phyloP scores from a whole-genome alignment of 148 eudicot species.

The Vaccinium vitisidaea region DNA sequence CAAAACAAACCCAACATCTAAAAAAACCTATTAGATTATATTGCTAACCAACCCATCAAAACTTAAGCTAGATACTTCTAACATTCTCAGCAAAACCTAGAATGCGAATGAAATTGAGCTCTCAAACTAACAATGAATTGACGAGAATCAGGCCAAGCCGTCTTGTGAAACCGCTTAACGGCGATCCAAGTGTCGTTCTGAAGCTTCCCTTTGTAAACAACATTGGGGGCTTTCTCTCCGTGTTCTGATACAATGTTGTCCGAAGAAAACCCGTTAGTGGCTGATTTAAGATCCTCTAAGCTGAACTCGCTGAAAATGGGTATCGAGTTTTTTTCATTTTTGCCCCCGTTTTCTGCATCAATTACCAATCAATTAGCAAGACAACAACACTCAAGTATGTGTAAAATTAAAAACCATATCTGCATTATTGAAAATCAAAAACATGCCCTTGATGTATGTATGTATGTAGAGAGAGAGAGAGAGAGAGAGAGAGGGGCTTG shows the following conservation, averaged over 20 bases:
- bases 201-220: conserved; percentile 54
- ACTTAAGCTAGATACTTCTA: not conserved
- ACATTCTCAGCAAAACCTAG: not conserved
- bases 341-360: conserved; percentile 39
- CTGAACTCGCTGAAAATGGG: conserved; percentile 49
- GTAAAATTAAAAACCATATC: too few species aligned
- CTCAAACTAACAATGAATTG: conserved; percentile 44
- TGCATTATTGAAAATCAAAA: too few species aligned
- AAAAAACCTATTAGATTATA: not conserved
- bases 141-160: conserved; percentile 67
- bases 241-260: conserved; percentile 64
- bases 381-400: not conserved
- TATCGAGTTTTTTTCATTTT: conserved; percentile 28
- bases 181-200: conserved; percentile 39
- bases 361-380: conserved; percentile 11
- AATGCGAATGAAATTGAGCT: not conserved
- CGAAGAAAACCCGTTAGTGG: conserved; percentile 45
- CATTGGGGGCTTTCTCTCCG: conserved; percentile 68
- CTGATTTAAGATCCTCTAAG: conserved; percentile 54
- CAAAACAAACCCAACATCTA: not conserved
- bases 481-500: conserved; percentile 3
- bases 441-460: too few species aligned
- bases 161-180: conserved; percentile 57
- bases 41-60: not conserved
- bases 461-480: not conserved